Conservation (phyloP, 2,329 filamentous ascomycete species). For the Zasmidium cellare region DNA sequence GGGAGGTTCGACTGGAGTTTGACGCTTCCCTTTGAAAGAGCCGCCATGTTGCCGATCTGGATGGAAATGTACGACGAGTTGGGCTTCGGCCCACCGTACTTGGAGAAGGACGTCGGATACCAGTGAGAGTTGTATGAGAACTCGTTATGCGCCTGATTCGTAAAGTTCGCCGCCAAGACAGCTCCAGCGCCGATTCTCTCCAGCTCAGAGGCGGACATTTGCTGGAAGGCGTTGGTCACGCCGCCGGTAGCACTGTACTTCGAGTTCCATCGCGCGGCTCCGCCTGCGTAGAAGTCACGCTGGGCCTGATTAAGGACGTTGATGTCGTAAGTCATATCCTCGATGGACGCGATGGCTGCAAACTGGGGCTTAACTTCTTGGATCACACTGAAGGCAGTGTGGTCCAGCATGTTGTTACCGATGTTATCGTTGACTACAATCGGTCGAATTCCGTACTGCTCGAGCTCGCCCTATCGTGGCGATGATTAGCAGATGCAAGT, state of each 20-base stretch:
- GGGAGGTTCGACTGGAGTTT: conserved; percentile 5
- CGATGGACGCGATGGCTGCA: conserved; percentile 9
- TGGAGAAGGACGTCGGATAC: conserved; percentile 12
- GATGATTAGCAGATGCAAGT: too few relatives aligned
- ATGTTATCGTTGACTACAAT: conserved; percentile 62
- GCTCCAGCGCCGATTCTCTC: conserved; percentile 13
- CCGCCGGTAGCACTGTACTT: conserved; percentile 16
- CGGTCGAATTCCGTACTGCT: conserved; percentile 54
- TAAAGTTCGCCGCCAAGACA: conserved; percentile 10
- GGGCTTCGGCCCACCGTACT: conserved; percentile 11
- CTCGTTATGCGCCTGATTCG: conserved; percentile 18
- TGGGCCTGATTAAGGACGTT: conserved; percentile 13
- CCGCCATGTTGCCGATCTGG: conserved; percentile 8
- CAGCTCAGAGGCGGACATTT: conserved; percentile 15
- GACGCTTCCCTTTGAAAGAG: conserved; percentile 7
- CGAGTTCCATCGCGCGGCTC: conserved; percentile 9
- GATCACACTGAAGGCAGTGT: conserved; percentile 42
- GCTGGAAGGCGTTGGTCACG: conserved; percentile 18
- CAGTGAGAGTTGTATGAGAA: conserved; percentile 17
- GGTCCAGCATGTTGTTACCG: conserved; percentile 64
- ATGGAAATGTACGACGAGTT: conserved; percentile 14
- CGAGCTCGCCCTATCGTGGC: too few relatives aligned
- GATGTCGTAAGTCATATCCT: conserved; percentile 17
- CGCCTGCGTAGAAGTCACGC: conserved; percentile 13
- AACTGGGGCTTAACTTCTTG: conserved; percentile 26